These are phyloP conservation scores for Brassica balearica DNA, from an alignment of 441 rosid species.

Conservation along the genomic window DNA sequence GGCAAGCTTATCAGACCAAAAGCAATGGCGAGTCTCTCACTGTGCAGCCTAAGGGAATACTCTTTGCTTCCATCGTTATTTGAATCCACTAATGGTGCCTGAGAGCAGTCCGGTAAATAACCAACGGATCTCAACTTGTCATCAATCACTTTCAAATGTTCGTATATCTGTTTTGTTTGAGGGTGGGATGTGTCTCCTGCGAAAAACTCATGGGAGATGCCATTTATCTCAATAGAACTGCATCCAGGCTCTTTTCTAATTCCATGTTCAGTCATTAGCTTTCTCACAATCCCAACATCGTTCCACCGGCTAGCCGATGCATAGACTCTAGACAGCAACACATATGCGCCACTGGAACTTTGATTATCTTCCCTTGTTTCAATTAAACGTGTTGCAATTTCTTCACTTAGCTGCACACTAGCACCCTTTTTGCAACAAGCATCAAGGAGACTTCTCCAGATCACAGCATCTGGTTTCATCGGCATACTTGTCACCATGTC, in stretches of 20 bases:
- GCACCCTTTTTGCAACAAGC: constrained; percentile 63
- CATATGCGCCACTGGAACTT: constrained; percentile 56
- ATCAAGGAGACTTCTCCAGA: constrained; percentile 78
- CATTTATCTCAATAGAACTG: constrained; percentile 66
- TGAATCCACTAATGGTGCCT: constrained; percentile 66
- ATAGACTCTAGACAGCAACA: constrained; percentile 62
- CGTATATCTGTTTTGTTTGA: constrained; percentile 61
- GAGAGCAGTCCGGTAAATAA: constrained; percentile 62
- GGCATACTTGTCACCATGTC: constrained; percentile 60
- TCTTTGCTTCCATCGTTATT: constrained; percentile 51
- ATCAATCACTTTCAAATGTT: constrained; percentile 58
- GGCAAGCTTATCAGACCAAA: constrained; percentile 70
- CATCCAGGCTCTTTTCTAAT: constrained; percentile 54
- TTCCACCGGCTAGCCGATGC: constrained; percentile 52
- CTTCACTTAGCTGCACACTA: constrained; percentile 60
- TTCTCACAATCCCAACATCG: constrained; percentile 38
- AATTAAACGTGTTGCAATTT: constrained; percentile 58
- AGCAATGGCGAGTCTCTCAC: constrained; percentile 90
- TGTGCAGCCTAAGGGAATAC: constrained; percentile 64
- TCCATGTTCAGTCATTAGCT: constrained; percentile 1
- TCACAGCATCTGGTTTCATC: constrained; percentile 61
- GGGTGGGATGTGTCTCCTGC: constrained; percentile 87
- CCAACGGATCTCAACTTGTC: constrained; percentile 55
- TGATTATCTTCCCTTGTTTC: constrained; percentile 47
- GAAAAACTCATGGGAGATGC: constrained; percentile 68